Conservation (phyloP, 208 protist genomes). For the Vickermania ingenoplastis region DNA sequence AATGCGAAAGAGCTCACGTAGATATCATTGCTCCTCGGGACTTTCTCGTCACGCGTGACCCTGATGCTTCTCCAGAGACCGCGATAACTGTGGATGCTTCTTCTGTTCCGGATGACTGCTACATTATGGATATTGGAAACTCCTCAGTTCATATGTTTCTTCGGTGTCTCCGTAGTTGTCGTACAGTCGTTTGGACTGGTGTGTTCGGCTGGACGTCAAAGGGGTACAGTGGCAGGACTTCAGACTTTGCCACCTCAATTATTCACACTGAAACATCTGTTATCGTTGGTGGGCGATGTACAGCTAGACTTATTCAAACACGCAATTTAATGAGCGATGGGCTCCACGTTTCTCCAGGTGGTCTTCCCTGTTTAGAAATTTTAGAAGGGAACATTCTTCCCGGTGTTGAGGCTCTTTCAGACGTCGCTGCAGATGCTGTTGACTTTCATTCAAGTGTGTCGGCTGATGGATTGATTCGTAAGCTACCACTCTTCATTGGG, state of each 20-base stretch:
- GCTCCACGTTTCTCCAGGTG: slow-evolving; percentile 96
- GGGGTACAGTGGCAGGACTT: slow-evolving; percentile 79
- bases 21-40: slow-evolving; percentile 96
- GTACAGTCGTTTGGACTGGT: slow-evolving; percentile 93
- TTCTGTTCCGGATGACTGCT: slow-evolving; percentile 41
- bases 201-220: slow-evolving; percentile 89
- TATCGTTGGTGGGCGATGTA: slow-evolving; percentile 54
- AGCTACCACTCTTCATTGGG: slow-evolving; percentile 62
- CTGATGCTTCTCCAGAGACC: slow-evolving; percentile 5
- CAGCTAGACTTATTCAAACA: slow-evolving; percentile 21
- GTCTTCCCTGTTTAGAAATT: slow-evolving; percentile 95
- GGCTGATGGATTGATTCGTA: slow-evolving; percentile 47
- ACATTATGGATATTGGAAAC: slow-evolving; percentile 90
- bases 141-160: slow-evolving; percentile 74
- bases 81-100: slow-evolving; percentile 30
- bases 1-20: slow-evolving; percentile 89
- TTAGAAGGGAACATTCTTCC: slow-evolving; percentile 92
- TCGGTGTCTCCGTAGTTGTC: slow-evolving; percentile 62
- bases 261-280: slow-evolving; percentile 32
- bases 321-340: slow-evolving; percentile 46
- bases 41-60: slow-evolving; percentile 84
- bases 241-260: slow-evolving; percentile 45
- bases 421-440: slow-evolving; percentile 24
- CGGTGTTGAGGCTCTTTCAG: slow-evolving; percentile 80
- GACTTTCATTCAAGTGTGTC: slow-evolving; percentile 26